A percentile compares a stretch with the other conserved stretches of the same genome.
phyloP scores from a whole-genome alignment of 805 yeast genomes.

The Sugiyamaella smithiae region DNA sequence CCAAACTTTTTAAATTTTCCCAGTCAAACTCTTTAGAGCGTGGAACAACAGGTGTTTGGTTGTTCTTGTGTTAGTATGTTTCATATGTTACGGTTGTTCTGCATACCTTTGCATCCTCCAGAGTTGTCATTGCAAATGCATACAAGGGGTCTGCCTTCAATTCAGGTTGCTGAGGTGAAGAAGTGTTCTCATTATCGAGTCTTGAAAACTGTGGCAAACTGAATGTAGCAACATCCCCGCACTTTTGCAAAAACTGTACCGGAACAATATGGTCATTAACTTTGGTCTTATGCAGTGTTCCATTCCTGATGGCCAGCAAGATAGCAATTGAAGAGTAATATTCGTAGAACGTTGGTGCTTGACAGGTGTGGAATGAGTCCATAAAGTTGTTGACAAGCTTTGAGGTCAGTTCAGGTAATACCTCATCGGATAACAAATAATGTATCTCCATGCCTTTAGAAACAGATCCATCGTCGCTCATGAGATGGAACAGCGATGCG shows the following conservation, averaged over 20 bases:
- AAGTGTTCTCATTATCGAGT: no score
- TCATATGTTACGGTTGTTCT: no score
- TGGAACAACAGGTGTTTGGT: no score
- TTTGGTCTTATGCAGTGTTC: not conserved
- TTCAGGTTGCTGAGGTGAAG: no score
- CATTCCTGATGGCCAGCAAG: not conserved
- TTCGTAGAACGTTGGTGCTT: conserved; percentile 8
- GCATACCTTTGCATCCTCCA: no score
- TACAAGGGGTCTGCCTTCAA: no score
- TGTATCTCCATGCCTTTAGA: not conserved
- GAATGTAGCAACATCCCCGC: not conserved
- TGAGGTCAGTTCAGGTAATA: not conserved
- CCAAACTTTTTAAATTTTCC: conserved; percentile 3
- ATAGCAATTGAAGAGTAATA: conserved; percentile 8
- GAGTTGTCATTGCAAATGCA: no score
- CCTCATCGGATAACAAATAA: conserved; percentile 6
- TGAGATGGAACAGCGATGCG: conserved; percentile 6
- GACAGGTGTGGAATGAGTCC: not conserved
- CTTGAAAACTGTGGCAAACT: not conserved
- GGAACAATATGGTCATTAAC: not conserved
- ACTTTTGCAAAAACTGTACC: not conserved
- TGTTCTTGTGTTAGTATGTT: no score
- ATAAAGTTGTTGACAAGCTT: conserved; percentile 4
- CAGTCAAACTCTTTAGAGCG: no score
- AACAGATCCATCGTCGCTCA: not conserved